phyloP scores from a whole-genome alignment of 2,329 filamentous ascomycete genomes.

The Metarhizium album region DNA sequence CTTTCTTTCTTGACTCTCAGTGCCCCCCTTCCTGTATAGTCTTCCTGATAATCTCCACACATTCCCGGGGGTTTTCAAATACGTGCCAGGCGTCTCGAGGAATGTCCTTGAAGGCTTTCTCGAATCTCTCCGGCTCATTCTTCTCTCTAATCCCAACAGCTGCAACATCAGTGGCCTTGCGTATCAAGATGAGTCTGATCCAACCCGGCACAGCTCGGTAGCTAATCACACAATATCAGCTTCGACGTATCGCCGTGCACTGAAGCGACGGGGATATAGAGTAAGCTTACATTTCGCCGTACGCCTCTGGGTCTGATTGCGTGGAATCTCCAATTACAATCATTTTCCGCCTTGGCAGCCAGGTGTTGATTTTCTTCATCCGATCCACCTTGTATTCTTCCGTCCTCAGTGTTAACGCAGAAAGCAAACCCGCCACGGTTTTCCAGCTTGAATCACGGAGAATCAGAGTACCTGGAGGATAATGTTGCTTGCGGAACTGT shows the following conservation, averaged over 20 bases:
- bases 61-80: slow-evolving; percentile 68
- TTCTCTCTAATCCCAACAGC: slow-evolving; percentile 59
- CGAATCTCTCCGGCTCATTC: slow-evolving; percentile 65
- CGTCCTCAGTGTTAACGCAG: slow-evolving; percentile 68
- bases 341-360: slow-evolving; percentile 70
- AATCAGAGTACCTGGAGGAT: slow-evolving; percentile 68
- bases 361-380: slow-evolving; percentile 65
- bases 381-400: slow-evolving; percentile 77
- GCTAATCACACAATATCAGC: slow-evolving; percentile 21
- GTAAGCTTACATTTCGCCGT: slow-evolving; percentile 59
- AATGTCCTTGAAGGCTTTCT: slow-evolving; percentile 69
- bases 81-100: slow-evolving; percentile 66
- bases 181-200: slow-evolving; percentile 76
- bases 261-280: background rate
- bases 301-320: slow-evolving; percentile 83
- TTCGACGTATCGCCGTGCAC: background rate
- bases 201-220: slow-evolving; percentile 59
- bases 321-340: slow-evolving; percentile 85
- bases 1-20: too few relatives aligned
- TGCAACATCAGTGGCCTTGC: slow-evolving; percentile 68
- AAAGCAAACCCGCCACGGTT: slow-evolving; percentile 69
- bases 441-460: slow-evolving; percentile 80
- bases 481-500: slow-evolving; percentile 59
- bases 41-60: slow-evolving; percentile 23
- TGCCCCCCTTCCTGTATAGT: slow-evolving; percentile 5